Conservation (phyloP, 345 rosid species). For the Corchorus olitorius region DNA sequence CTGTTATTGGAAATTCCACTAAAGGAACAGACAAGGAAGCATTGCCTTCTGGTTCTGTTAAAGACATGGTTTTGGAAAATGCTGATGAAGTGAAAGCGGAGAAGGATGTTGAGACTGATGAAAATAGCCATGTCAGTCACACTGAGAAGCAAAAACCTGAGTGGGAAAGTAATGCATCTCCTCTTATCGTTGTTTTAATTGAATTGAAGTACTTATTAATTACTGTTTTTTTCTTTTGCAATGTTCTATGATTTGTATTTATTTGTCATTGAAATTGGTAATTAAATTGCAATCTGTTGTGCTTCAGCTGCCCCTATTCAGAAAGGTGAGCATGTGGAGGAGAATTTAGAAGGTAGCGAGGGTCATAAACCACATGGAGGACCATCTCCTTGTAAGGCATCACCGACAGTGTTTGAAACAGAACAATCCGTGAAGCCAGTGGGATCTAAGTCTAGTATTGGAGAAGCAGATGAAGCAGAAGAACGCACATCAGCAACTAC, state of each 20-base stretch:
- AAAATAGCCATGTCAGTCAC: conserved; percentile 19
- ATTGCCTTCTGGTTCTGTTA: conserved; percentile 27
- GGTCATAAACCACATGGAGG: neutral
- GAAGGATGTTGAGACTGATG: conserved; percentile 33
- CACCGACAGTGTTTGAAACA: neutral
- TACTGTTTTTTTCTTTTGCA: neutral
- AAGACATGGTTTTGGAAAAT: conserved; percentile 23
- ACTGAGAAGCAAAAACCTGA: conserved; percentile 32
- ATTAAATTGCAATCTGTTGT: conserved; percentile 12
- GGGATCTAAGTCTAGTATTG: conserved; percentile 33
- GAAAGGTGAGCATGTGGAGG: conserved; percentile 40
- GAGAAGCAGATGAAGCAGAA: conserved; percentile 51
- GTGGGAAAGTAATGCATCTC: conserved; percentile 25
- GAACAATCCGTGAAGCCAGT: conserved; percentile 24
- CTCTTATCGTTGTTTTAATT: neutral
- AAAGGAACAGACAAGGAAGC: conserved; percentile 31
- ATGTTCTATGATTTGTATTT: neutral
- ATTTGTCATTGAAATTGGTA: conserved; percentile 3
- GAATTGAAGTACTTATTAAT: neutral
- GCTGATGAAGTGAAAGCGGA: conserved; percentile 38
- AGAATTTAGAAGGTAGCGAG: conserved; percentile 26
- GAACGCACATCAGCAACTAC: conserved; percentile 37
- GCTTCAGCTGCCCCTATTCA: conserved; percentile 27
- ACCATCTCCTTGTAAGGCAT: conserved; percentile 13
- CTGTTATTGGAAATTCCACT: conserved; percentile 24